phyloP scores from a whole-genome alignment of 805 yeast species.

The Candida wancherniae region DNA sequence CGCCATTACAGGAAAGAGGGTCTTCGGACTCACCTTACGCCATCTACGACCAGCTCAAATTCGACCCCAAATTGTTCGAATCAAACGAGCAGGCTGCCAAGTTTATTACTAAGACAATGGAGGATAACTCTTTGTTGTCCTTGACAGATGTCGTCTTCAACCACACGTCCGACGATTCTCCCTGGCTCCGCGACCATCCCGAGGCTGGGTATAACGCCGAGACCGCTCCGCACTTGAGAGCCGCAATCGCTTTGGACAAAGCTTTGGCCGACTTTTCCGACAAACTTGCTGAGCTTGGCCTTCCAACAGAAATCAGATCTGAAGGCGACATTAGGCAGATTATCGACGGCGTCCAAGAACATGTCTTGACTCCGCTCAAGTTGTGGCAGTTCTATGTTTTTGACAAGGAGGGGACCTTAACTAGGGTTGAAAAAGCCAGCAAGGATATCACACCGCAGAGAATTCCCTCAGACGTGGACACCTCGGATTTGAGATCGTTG shows the following conservation, averaged over 20 bases:
- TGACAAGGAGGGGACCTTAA: conserved; percentile 44
- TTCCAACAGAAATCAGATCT: conserved; percentile 51
- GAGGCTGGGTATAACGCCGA: conserved; percentile 81
- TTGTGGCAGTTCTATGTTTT: conserved; percentile 89
- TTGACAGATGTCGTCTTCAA: conserved; percentile 92
- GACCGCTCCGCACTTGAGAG: conserved; percentile 82
- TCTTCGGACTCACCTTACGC: conserved; percentile 91
- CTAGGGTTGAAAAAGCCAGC: conserved; percentile 37
- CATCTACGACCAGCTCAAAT: conserved; percentile 75
- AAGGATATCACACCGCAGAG: conserved; percentile 26
- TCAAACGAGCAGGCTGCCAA: conserved; percentile 47
- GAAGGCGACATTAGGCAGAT: conserved; percentile 54
- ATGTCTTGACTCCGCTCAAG: conserved; percentile 61
- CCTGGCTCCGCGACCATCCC: conserved; percentile 81
- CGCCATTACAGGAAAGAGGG: conserved; percentile 89
- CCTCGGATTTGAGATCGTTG: conserved; percentile 36
- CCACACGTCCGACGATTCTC: conserved; percentile 89
- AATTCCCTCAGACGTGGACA: conserved; percentile 41
- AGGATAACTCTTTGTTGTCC: conserved; percentile 59
- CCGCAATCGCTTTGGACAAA: conserved; percentile 82
- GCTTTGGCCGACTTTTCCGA: conserved; percentile 62
- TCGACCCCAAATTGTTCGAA: conserved; percentile 64
- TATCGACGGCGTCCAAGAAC: conserved; percentile 62
- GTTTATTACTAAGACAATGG: conserved; percentile 47
- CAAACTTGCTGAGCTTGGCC: conserved; percentile 51